phyloP scores from a whole-genome alignment of 192 early-diverging fungal species.

The Backusella mclennaniae region DNA sequence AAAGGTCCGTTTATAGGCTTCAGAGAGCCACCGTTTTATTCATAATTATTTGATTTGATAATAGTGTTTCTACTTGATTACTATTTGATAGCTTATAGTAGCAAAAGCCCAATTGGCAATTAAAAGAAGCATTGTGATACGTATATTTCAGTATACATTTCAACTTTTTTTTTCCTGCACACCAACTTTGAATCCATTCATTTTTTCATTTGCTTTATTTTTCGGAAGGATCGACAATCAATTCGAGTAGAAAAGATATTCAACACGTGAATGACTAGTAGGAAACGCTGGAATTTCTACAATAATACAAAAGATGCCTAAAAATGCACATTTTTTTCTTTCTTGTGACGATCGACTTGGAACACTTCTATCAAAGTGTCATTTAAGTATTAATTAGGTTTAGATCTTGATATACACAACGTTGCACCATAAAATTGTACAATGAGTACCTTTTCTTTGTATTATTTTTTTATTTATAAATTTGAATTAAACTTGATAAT shows the following conservation, averaged over 20 bases:
- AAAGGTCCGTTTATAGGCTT: too few species aligned
- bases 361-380: not conserved
- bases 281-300: not conserved
- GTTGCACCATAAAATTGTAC: not conserved
- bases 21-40: too few species aligned
- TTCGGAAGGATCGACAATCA: not conserved
- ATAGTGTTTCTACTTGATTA: too few species aligned
- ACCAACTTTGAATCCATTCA: not conserved
- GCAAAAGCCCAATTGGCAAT: too few species aligned
- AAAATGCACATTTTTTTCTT: not conserved
- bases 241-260: not conserved
- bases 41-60: too few species aligned
- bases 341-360: not conserved
- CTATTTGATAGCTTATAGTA: too few species aligned
- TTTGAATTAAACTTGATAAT: not conserved
- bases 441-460: not conserved
- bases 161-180: not conserved
- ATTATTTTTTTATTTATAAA: not conserved
- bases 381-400: not conserved
- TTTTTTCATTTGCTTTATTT: not conserved
- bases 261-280: not conserved
- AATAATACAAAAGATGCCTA: not conserved
- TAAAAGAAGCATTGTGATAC: too few species aligned
- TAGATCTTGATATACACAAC: not conserved
- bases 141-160: too few species aligned